A percentile compares a stretch with the other conserved stretches of the same genome.
These are phyloP conservation scores for Zalaria obscura DNA, from an alignment of 2,329 filamentous ascomycete genomes.

Conservation along the genomic window DNA sequence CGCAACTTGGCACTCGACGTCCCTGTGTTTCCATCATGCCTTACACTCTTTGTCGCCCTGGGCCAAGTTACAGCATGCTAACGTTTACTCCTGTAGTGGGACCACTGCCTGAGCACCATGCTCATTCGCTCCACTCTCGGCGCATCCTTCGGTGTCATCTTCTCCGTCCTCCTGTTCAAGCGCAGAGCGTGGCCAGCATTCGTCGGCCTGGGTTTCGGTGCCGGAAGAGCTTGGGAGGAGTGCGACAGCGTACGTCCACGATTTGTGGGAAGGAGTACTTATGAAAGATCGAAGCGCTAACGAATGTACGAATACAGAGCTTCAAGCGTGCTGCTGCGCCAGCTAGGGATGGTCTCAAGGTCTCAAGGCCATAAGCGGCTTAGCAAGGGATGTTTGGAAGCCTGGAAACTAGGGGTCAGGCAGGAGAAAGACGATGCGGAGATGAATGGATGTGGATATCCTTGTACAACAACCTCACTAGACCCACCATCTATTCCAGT, in stretches of 20 bases:
- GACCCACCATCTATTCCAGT: too few species aligned
- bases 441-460: too few species aligned
- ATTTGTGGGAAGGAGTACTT: neutral
- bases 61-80: neutral
- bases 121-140: slow-evolving; percentile 94
- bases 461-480: too few species aligned
- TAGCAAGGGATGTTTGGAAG: neutral
- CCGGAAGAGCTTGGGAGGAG: slow-evolving; percentile 94
- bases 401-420: neutral
- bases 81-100: slow-evolving; percentile 52
- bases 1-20: neutral
- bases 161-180: slow-evolving; percentile 97
- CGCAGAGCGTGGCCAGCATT: slow-evolving; percentile 96
- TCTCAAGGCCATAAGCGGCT: slow-evolving; percentile 26
- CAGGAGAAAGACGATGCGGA: neutral
- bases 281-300: neutral
- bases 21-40: neutral
- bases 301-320: slow-evolving; percentile 23
- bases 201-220: slow-evolving; percentile 86
- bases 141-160: slow-evolving; percentile 93
- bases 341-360: slow-evolving; percentile 33
- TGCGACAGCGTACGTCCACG: slow-evolving; percentile 55
- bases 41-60: neutral
- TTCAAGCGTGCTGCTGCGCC: slow-evolving; percentile 36
- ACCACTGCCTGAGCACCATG: slow-evolving; percentile 93